Base-by-base conservation (phyloP, 1,284 basidiomycete species). In the Veloboletus limbatus region DNA sequence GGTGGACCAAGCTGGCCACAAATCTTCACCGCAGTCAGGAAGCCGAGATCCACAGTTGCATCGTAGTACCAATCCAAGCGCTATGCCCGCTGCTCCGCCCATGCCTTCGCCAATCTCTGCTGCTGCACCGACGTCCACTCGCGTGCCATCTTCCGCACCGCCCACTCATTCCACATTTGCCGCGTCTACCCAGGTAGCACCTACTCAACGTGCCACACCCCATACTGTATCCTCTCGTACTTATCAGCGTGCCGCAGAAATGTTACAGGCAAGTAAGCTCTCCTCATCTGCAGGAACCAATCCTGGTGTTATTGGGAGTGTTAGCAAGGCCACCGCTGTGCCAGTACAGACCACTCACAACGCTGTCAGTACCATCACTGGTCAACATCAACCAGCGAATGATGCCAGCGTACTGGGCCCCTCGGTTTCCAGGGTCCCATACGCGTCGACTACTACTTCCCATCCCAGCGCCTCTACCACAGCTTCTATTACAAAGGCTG, bases 231-330 rank as follows among this genome's bases (percentile, higher is more conserved):
- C 54, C 16, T 50, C 63, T 45, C 61, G 63, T 22, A 39, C 41
- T 13, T 40, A 50, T 32, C 62, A 65, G 30, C 60, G 60, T 25
- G 27, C 56, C 34, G 16, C 51, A 7, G 60, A 62, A 43, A 55
- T 52, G 41, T 22, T 53, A 16, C 60, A 54, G 21, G 27, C 60
- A 43, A 50, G 40, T 33, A 66, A 62, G 28, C 36, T 41, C 30
- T 52, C 57, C 2, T 30, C 41, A 4, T 28, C 47, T 22, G 18
- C 21, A 13, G 49, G 35, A 33, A 24, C 40, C 14, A 42, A 39
- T 22, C 3, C 36, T n/a, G 20, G 34, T 18, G 6, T 35, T 17
- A 14, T 38, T 22, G 45, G 51, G 26, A 45, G 18, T 35, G 30
- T 30, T 28, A 48, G 39, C 31, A 66, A 50, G 45, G 22, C 51